A percentile compares a stretch with the other conserved stretches of the same genome.
Conservation (phyloP, 2,329 filamentous ascomycete species). For the Aspergillus tubingensis region DNA sequence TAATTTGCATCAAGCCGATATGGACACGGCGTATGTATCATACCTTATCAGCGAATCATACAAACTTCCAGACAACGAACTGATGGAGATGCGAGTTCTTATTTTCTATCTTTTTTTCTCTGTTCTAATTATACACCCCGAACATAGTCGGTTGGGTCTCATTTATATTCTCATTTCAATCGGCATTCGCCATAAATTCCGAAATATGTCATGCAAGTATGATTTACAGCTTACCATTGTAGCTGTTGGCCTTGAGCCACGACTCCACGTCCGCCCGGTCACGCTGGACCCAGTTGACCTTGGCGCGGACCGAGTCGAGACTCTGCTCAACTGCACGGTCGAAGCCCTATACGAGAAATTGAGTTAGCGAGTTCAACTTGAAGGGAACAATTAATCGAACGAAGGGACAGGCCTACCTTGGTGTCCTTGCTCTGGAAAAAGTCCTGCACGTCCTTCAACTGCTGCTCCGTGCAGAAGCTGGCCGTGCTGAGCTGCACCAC, state of each 20-base stretch:
- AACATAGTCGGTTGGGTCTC: background rate
- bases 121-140: background rate
- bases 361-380: constrained; percentile 7
- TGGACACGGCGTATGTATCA: background rate
- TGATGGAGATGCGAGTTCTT: no score
- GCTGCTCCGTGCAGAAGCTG: constrained; percentile 74
- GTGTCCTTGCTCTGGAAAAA: constrained; percentile 85
- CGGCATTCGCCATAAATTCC: background rate
- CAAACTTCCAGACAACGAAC: background rate
- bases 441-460: constrained; percentile 71
- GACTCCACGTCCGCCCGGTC: constrained; percentile 74
- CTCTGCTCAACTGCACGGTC: constrained; percentile 89
- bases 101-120: no score
- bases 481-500: constrained; percentile 81
- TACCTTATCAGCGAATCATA: background rate
- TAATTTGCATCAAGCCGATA: background rate
- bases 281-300: constrained; percentile 76
- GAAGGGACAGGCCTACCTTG: constrained; percentile 54
- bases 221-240: constrained; percentile 44
- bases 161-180: background rate
- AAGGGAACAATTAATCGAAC: background rate
- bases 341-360: constrained; percentile 58
- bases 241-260: constrained; percentile 70
- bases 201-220: background rate
- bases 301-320: constrained; percentile 79